These are phyloP conservation scores for Manihot esculenta DNA, from an alignment of 441 rosid genomes.

Conservation along the genomic window DNA sequence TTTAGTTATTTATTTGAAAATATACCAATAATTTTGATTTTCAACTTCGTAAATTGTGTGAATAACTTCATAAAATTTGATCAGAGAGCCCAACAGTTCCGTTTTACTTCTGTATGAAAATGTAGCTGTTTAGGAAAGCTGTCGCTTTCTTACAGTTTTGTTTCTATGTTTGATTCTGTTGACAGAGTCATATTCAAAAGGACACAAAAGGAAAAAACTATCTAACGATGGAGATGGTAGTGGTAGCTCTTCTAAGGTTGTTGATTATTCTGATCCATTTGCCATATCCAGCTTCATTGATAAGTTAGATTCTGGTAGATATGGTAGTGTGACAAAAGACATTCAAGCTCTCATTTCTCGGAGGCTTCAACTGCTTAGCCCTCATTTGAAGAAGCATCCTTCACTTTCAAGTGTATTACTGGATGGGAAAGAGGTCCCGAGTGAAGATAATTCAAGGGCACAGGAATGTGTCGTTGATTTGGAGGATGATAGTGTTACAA, in stretches of 20 bases:
- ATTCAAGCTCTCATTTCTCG: slow-evolving; percentile 13
- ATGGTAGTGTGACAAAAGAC: slow-evolving; percentile 65
- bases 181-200: neutral
- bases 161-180: neutral
- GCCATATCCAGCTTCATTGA: slow-evolving; percentile 40
- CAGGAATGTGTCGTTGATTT: neutral
- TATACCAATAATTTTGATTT: no score
- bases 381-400: neutral
- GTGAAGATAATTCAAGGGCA: neutral
- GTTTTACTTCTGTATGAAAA: neutral
- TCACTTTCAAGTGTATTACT: neutral
- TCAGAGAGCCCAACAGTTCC: neutral
- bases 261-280: slow-evolving; percentile 60
- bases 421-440: neutral
- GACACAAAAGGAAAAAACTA: slow-evolving; percentile 39
- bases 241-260: slow-evolving; percentile 13
- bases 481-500: slow-evolving; percentile 23
- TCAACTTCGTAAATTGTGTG: no score
- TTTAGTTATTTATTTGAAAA: no score
- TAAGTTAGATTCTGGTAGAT: slow-evolving; percentile 48
- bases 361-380: neutral
- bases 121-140: neutral
- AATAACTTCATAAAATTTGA: no score
- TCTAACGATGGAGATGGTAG: neutral
- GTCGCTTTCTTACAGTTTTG: neutral